Conservation (phyloP, 2,329 filamentous ascomycete species). For the Colletotrichum sp. region DNA sequence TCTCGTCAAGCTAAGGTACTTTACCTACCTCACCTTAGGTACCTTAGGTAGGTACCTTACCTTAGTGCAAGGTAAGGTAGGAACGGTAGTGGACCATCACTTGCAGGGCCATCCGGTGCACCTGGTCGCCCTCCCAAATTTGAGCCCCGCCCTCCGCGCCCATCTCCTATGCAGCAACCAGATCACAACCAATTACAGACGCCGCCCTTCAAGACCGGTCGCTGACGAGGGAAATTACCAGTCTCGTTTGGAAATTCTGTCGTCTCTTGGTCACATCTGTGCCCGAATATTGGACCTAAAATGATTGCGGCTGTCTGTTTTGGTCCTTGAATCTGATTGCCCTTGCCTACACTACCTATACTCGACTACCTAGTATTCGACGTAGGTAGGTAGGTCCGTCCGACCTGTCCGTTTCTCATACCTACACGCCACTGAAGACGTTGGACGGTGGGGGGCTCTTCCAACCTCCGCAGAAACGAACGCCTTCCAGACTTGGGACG, state of each 20-base stretch:
- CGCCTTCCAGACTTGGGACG: background rate
- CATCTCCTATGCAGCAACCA: background rate
- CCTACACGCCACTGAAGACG: background rate
- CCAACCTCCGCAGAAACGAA: background rate
- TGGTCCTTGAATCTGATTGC: background rate
- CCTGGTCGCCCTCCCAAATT: background rate
- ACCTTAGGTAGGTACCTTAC: background rate
- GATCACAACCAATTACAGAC: background rate
- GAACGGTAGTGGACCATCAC: background rate
- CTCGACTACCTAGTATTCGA: background rate
- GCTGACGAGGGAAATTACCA: constrained; percentile 10
- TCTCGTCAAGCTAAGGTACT: background rate
- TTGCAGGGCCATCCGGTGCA: background rate
- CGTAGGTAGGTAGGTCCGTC: background rate
- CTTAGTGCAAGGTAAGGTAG: too few species aligned
- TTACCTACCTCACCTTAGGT: too few species aligned
- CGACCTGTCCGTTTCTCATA: background rate
- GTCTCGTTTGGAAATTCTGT: constrained; percentile 9
- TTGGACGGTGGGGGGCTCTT: background rate
- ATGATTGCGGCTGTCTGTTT: background rate
- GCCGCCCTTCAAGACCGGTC: constrained; percentile 1
- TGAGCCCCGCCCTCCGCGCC: background rate
- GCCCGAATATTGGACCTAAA: background rate
- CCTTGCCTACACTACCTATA: background rate
- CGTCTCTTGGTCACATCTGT: background rate